Base-by-base conservation (phyloP, 2,329 filamentous ascomycete genomes). In the Penicillium concentricum region DNA sequence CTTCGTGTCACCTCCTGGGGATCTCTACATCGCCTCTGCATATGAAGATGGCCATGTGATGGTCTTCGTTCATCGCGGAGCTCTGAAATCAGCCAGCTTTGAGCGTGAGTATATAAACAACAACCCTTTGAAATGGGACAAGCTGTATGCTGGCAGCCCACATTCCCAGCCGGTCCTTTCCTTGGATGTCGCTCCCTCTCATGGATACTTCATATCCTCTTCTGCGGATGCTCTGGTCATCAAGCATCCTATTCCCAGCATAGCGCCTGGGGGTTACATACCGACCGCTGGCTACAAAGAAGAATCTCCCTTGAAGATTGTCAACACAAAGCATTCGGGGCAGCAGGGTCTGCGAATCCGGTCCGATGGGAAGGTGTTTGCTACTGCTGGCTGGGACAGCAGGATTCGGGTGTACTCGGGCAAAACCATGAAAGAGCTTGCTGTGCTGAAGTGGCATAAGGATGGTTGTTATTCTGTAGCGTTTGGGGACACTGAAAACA, bases 401-500 rank as follows among this genome's bases (percentile, higher is more conserved):
- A 85, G 87, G 46, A 79, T 92, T 1, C 82, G 94, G 9, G 86
- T 97, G 1, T 99, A 97, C 73, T 89, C 88, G 3, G 77, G 82
- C 45, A 91, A 88, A 74, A 89, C 86, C 0, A 82, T 97, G 80
- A 90, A 88, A 68, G 92, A 97, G 73, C 75, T 97, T 12, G 94
- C 93, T 0, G 91, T 97, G 53, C 77, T 97, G 61, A 96, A 95
- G 74, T 97, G 93, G 93, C 94, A 97, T 74, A 87, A 88, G 64
- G 88, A 90, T 32, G 92, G 92, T 1, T 92, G 91, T 62, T 97
- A 94, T 75, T 84, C 90, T 4, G 82, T 90, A 18, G 87, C 85
- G 0, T 95, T 97, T 77, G 87, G 81, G 0, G 66, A 76, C 2
- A 64, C 84, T 2, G 15, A 30, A 26, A 12, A 5, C 5, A 13